Percentiles rank a stretch among this genome's conserved stretches.
Conservation (phyloP, 192 early-diverging fungal genomes). For the Bifiguratus adelaidae region DNA sequence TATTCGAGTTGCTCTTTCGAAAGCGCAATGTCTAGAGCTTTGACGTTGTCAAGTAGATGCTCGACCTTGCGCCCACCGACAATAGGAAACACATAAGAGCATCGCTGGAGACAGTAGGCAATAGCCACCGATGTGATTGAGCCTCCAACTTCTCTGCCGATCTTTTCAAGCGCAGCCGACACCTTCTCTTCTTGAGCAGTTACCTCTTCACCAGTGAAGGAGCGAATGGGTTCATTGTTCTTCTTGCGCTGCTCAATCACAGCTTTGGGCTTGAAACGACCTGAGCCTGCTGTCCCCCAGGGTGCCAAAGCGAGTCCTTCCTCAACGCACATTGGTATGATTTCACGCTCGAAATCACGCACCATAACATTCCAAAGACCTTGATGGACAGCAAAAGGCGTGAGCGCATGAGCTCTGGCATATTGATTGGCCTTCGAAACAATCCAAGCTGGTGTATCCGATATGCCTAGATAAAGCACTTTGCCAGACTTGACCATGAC, state of each 20-base stretch:
- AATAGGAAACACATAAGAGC: background rate
- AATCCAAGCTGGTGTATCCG: constrained; percentile 35
- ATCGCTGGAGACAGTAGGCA: background rate
- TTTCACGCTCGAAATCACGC: constrained; percentile 21
- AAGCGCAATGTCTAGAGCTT: background rate
- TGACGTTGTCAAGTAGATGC: background rate
- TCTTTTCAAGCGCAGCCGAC: background rate
- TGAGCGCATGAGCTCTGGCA: constrained; percentile 2
- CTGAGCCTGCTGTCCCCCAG: constrained; percentile 11
- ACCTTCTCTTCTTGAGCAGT: background rate
- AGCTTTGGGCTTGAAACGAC: constrained; percentile 1
- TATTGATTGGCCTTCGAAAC: constrained; percentile 11
- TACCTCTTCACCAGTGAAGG: background rate
- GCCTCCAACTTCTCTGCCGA: background rate
- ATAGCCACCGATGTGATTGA: constrained; percentile 3
- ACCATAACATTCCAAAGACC: constrained; percentile 15
- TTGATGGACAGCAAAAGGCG: constrained; percentile 17
- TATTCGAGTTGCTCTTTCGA: background rate
- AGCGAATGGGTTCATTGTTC: background rate
- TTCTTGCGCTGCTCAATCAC: constrained; percentile 2
- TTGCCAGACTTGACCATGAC: constrained; percentile 48
- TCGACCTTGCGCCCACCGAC: constrained; percentile 2
- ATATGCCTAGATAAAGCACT: constrained; percentile 43
- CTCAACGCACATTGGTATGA: constrained; percentile 15
- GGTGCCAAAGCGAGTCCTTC: constrained; percentile 17